Conservation (phyloP, 2,329 filamentous ascomycete species). For the Pseudogymnoascus sp. region DNA sequence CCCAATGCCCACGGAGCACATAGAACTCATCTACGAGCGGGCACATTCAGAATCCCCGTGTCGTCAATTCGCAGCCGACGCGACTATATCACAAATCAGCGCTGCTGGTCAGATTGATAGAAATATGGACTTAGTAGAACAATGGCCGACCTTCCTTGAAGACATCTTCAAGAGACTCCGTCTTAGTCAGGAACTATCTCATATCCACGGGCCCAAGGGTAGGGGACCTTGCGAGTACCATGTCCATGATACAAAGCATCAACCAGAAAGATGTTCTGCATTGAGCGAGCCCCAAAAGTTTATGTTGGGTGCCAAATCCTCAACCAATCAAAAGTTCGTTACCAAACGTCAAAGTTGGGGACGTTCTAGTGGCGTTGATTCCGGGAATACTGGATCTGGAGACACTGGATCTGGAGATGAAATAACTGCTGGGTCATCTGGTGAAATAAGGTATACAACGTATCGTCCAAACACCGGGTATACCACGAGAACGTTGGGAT, state of each 20-base stretch:
- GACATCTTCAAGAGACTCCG: slow-evolving; percentile 7
- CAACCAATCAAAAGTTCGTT: neutral
- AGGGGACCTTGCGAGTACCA: neutral
- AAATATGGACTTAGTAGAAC: slow-evolving; percentile 2
- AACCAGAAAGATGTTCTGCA: neutral
- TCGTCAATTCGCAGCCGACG: slow-evolving; percentile 14
- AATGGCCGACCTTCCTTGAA: slow-evolving; percentile 7
- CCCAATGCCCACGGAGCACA: slow-evolving; percentile 8
- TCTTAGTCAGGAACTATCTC: neutral
- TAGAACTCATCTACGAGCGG: slow-evolving; percentile 15
- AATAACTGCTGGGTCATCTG: neutral
- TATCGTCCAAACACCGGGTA: neutral
- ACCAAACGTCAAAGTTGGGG: neutral
- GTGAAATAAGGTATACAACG: slow-evolving; percentile 2
- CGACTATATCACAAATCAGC: neutral
- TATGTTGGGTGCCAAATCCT: no score
- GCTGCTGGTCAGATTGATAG: slow-evolving; percentile 1
- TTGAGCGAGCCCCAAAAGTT: neutral
- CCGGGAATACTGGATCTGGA: neutral
- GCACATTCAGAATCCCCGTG: slow-evolving; percentile 12
- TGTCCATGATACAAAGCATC: neutral
- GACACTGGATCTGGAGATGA: neutral
- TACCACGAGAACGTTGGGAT: neutral
- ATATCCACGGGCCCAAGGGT: neutral
- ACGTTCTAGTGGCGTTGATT: neutral